Conservation (phyloP, 768 basidiomycete species). For the Auricularia cornea region DNA sequence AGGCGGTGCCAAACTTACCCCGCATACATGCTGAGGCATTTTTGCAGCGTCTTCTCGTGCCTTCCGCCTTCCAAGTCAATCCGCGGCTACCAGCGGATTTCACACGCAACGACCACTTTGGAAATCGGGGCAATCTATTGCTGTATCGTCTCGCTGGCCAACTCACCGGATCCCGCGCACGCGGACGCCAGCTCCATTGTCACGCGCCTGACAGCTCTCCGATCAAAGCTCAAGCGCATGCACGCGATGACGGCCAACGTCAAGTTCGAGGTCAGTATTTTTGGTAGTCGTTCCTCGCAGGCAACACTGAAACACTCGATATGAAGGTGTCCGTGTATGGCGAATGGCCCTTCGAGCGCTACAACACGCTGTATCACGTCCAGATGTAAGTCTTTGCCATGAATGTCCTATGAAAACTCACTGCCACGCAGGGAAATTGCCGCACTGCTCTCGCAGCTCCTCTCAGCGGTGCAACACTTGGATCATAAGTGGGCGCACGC, state of each 20-base stretch:
- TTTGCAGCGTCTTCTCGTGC: conserved; percentile 53
- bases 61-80: conserved; percentile 71
- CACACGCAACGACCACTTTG: conserved; percentile 56
- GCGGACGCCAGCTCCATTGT: conserved; percentile 47
- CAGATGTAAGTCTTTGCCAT: conserved; percentile 43
- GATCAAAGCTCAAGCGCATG: conserved; percentile 62
- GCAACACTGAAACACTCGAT: not conserved
- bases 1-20: conserved; percentile 15
- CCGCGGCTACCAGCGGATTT: conserved; percentile 60
- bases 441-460: conserved; percentile 60
- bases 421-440: conserved; percentile 47
- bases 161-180: conserved; percentile 36
- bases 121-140: conserved; percentile 71
- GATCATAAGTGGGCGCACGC: conserved; percentile 73
- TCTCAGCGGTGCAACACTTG: conserved; percentile 63
- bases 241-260: conserved; percentile 48
- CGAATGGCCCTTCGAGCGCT: conserved; percentile 72
- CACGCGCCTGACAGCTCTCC: conserved; percentile 61
- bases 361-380: conserved; percentile 57
- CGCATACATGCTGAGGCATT: conserved; percentile 10
- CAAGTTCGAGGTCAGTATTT: conserved; percentile 49
- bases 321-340: conserved; percentile 65
- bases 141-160: conserved; percentile 63
- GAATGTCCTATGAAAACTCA: conserved; percentile 10
- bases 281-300: conserved; percentile 1